Base-by-base conservation (phyloP, 345 rosid genomes). In the Eucalyptus pumila region DNA sequence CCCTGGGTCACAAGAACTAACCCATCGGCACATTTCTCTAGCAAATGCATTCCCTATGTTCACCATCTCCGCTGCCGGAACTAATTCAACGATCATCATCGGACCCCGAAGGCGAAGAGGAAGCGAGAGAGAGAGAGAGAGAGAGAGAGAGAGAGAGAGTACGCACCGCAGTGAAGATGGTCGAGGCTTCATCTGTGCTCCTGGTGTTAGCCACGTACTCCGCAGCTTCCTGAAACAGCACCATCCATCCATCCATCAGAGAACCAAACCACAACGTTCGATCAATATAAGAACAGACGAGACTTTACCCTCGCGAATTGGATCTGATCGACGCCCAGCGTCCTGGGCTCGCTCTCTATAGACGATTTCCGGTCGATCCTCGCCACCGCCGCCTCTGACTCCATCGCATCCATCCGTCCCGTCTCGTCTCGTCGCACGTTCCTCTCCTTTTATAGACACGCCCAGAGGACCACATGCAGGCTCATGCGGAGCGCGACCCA, bases 311-410 rank as follows among this genome's bases (percentile, higher is more conserved):
- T 90, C 5, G 89, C 91, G 76, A 37, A 83, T 12, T 27, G 89
- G 30, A 90, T 87, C 34, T 87, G 88, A 15, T 83, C 52, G 37
- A n/a, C 69, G 24, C 83, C 56, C 24, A 90, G 88, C 3, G 89
- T 90, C 86, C 89, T 90, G 44, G 91, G 91, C 86, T 90, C 91
- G 10, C n/a, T 58, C 3, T 90, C 89, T 37, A 90, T 90, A 1
- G 91, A 90, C 32, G 89, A 85, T 51, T 86, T 87, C 62, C 89
- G 47, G 34, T 52, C 89, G 14, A 90, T 88, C 56, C 85, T 65
- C 11, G 12, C 34, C 87, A 9, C 45, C 40, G 44, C 16, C 23
- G 44, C 8, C 42, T 2, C 65, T 44, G 56, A 23, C 2, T 76
- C 85, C 47, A 21, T 76, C 47, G 47, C 85, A 40, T 76, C 85